Evolutionary conservation across 2,329 filamentous ascomycete species (phyloP).

Genomic region (Botrytis aclada): DNA sequence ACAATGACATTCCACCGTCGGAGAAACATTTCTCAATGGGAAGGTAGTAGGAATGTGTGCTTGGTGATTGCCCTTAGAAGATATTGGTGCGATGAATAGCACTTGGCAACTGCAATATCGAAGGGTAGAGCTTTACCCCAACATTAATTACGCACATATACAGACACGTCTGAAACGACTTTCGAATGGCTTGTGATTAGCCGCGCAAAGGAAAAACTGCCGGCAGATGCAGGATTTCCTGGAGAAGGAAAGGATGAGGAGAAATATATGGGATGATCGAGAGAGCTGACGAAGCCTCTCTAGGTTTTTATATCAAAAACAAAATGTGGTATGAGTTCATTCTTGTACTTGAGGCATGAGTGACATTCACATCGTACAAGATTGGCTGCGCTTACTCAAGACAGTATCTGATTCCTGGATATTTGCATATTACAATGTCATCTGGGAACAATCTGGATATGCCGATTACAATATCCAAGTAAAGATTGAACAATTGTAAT

Average conservation of each 20-base stretch:
- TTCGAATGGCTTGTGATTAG: neutral
- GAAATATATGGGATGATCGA: neutral
- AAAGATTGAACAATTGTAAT: neutral
- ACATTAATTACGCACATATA: neutral
- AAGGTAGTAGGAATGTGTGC: neutral
- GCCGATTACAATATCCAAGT: neutral
- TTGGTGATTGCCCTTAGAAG: neutral
- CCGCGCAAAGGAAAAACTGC: neutral
- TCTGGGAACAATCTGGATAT: neutral
- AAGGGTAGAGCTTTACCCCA: neutral
- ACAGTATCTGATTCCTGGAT: neutral
- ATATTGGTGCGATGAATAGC: neutral
- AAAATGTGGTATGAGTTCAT: neutral
- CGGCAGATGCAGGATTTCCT: neutral
- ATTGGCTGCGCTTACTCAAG: neutral
- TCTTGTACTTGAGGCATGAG: neutral
- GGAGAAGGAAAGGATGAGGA: neutral
- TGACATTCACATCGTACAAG: neutral
- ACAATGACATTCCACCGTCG: neutral
- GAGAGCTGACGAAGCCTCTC: constrained; percentile 2
- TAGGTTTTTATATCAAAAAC: neutral
- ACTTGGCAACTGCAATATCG: neutral
- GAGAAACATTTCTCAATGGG: neutral
- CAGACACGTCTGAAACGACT: neutral
- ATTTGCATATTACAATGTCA: neutral